Evolutionary conservation across 257 asterid genomes (phyloP).

Genomic region (Nicotiana undulata): DNA sequence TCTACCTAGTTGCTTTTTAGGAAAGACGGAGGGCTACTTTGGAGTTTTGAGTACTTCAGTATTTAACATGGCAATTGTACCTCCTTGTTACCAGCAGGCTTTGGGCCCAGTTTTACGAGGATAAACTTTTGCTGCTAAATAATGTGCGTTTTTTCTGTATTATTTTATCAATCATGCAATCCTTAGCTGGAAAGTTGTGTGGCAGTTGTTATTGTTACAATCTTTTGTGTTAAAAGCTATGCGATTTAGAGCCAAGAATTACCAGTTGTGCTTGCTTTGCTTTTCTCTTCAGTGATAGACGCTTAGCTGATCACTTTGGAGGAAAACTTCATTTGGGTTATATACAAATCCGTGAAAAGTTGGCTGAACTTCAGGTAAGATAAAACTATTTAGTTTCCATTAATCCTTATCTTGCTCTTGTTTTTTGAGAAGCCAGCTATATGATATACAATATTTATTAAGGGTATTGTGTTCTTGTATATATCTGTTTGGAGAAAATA

Average conservation of each 20-base stretch:
- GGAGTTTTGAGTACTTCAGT: slow-evolving; percentile 42
- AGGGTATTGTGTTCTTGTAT: background rate
- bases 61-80: slow-evolving; percentile 77
- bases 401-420: background rate
- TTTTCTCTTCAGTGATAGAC: slow-evolving; percentile 79
- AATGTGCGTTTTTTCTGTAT: slow-evolving; percentile 95
- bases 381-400: slow-evolving; percentile 1
- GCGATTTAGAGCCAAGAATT: background rate
- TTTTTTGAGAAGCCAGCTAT: background rate
- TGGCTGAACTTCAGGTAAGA: slow-evolving; percentile 85
- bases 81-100: slow-evolving; percentile 98
- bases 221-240: background rate
- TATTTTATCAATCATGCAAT: slow-evolving; percentile 55
- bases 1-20: slow-evolving; percentile 19
- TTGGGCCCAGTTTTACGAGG: slow-evolving; percentile 99
- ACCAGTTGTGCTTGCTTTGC: background rate
- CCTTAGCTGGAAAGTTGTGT: slow-evolving; percentile 31
- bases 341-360: slow-evolving; percentile 93
- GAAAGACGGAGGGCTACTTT: slow-evolving; percentile 27
- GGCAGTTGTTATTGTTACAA: slow-evolving; percentile 10
- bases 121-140: slow-evolving; percentile 93
- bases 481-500: background rate
- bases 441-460: background rate
- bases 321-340: slow-evolving; percentile 98
- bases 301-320: slow-evolving; percentile 99